Evolutionary conservation across 148 eudicot genomes (phyloP).

Genomic region (Agrostemma githago): DNA sequence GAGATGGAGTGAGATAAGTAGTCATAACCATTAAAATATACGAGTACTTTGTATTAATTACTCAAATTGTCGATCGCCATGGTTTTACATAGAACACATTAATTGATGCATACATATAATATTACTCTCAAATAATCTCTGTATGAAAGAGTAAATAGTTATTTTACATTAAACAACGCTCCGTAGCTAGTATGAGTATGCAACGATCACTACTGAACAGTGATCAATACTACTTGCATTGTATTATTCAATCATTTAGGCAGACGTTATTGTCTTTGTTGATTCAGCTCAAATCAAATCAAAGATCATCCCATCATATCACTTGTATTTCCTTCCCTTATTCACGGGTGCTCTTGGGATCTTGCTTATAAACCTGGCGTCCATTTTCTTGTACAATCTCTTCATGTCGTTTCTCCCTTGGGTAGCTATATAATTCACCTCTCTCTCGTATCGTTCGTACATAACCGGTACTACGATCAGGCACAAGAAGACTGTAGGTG

Average conservation of each 20-base stretch:
- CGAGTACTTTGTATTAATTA: no score
- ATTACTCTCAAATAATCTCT: no score
- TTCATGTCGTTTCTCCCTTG: slow-evolving; percentile 53
- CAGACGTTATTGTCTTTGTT: no score
- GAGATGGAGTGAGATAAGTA: no score
- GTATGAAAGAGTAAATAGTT: no score
- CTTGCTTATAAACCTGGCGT: slow-evolving; percentile 48
- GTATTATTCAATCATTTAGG: no score
- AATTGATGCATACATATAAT: background rate
- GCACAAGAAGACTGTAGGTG: slow-evolving; percentile 29
- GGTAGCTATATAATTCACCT: slow-evolving; percentile 42
- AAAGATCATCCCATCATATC: background rate
- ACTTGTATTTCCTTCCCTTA: slow-evolving; percentile 41
- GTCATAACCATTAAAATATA: no score
- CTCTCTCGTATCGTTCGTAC: slow-evolving; percentile 39
- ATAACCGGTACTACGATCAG: slow-evolving; percentile 34
- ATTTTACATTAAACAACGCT: no score
- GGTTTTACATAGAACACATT: background rate
- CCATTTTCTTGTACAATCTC: slow-evolving; percentile 49
- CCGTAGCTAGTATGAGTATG: no score
- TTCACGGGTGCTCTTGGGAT: slow-evolving; percentile 68
- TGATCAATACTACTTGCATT: no score
- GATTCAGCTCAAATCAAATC: no score
- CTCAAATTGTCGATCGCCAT: no score
- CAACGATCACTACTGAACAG: background rate